These are phyloP conservation scores for Debaryomyces subglobosus DNA, from an alignment of 1,139 yeast species.

Conservation along the genomic window DNA sequence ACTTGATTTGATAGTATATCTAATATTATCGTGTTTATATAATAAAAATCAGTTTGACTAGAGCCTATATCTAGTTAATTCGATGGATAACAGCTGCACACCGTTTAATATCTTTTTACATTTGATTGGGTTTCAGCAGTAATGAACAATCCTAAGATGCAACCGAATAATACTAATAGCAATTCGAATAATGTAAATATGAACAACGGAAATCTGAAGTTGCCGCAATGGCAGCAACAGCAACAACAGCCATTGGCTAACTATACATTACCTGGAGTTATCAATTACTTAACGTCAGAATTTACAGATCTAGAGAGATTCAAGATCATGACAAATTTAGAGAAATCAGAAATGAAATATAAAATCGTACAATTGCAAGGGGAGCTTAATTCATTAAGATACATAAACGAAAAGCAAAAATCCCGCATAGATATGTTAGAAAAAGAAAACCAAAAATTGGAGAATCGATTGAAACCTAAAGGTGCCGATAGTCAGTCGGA, in stretches of 20 bases:
- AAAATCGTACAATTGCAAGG: slow-evolving; percentile 57
- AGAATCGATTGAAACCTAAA: slow-evolving; percentile 9
- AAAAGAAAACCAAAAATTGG: slow-evolving; percentile 20
- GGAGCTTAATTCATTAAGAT: slow-evolving; percentile 50
- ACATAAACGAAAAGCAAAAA: slow-evolving; percentile 39
- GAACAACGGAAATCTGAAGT: slow-evolving; percentile 4
- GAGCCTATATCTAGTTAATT: not conserved
- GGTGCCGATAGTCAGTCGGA: slow-evolving; percentile 3
- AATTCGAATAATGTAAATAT: slow-evolving; percentile 1
- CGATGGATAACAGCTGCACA: not conserved
- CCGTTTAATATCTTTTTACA: not conserved
- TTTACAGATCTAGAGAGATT: slow-evolving; percentile 61
- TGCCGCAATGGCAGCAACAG: slow-evolving; percentile 12
- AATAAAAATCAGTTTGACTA: not conserved
- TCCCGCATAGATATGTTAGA: slow-evolving; percentile 34
- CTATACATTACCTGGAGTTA: slow-evolving; percentile 66
- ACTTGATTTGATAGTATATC: not conserved
- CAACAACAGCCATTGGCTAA: slow-evolving; percentile 27
- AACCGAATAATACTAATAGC: slow-evolving; percentile 2
- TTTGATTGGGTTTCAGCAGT: not conserved
- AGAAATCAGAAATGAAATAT: slow-evolving; percentile 58
- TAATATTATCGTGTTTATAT: not conserved
- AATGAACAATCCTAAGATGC: slow-evolving; percentile 1
- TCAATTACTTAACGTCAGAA: slow-evolving; percentile 61
- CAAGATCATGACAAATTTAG: slow-evolving; percentile 58